These are phyloP conservation scores for Tylopilus sp. DNA, from an alignment of 1,284 basidiomycete species.

Conservation along the genomic window DNA sequence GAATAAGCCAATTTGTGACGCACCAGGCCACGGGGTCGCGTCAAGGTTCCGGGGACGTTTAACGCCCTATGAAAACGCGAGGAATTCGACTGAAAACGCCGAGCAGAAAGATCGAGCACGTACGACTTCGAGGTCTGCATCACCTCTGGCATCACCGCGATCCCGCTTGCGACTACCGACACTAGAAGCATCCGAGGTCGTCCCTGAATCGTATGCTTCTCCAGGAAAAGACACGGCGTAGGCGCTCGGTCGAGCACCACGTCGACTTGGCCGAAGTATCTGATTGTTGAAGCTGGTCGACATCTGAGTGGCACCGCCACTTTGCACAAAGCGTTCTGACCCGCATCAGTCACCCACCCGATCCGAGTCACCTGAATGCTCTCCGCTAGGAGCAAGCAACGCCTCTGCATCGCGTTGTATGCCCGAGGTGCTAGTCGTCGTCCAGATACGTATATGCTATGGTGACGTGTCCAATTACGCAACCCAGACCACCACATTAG, in stretches of 20 bases:
- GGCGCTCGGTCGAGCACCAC: constrained; percentile 44
- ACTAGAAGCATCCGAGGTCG: constrained; percentile 34
- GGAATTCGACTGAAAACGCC: neutral
- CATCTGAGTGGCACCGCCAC: neutral
- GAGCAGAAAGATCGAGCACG: constrained; percentile 2
- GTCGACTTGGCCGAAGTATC: constrained; percentile 33
- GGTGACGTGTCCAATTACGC: too few relatives aligned
- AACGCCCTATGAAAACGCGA: constrained; percentile 18
- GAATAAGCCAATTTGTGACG: constrained; percentile 1
- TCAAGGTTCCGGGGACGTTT: constrained; percentile 44
- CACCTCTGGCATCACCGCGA: constrained; percentile 21
- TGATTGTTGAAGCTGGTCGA: constrained; percentile 5
- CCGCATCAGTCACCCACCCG: too few relatives aligned
- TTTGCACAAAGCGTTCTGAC: too few relatives aligned
- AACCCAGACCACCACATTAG: neutral
- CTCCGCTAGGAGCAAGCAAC: too few relatives aligned
- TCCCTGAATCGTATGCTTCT: constrained; percentile 36
- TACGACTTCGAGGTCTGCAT: constrained; percentile 36
- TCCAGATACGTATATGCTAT: too few relatives aligned
- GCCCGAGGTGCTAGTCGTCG: too few relatives aligned
- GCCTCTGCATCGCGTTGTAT: too few relatives aligned
- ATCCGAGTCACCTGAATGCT: too few relatives aligned
- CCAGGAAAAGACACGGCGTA: constrained; percentile 45
- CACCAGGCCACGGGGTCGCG: constrained; percentile 26
- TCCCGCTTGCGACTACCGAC: constrained; percentile 39